Evolutionary conservation across 1,139 yeast species (phyloP).

Genomic region (Kodamaea suecica): DNA sequence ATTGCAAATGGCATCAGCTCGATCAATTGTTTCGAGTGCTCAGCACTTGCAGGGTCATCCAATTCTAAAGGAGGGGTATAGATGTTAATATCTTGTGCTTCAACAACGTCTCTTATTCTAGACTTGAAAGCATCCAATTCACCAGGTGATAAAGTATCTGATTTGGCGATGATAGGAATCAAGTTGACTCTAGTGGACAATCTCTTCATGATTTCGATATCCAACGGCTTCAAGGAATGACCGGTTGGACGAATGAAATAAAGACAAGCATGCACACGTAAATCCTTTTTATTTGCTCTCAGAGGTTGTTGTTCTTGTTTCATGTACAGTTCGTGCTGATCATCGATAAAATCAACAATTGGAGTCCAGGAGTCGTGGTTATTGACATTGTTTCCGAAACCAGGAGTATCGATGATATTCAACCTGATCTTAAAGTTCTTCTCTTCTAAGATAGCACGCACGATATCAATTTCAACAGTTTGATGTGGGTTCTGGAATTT

Average conservation of each 20-base stretch:
- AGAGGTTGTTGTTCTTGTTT: slow-evolving; percentile 95
- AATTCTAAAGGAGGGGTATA: slow-evolving; percentile 83
- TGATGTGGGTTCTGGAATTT: slow-evolving; percentile 63
- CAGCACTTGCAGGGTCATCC: slow-evolving; percentile 73
- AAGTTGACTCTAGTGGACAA: slow-evolving; percentile 85
- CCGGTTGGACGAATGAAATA: slow-evolving; percentile 97
- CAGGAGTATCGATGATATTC: slow-evolving; percentile 94
- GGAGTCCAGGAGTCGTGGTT: slow-evolving; percentile 94
- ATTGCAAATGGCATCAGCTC: slow-evolving; percentile 94
- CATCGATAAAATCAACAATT: slow-evolving; percentile 89
- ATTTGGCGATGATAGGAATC: slow-evolving; percentile 92
- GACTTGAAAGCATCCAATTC: slow-evolving; percentile 82
- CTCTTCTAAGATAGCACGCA: slow-evolving; percentile 90
- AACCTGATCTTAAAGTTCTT: slow-evolving; percentile 82
- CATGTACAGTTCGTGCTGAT: slow-evolving; percentile 93
- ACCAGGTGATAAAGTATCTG: slow-evolving; percentile 83
- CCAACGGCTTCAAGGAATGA: slow-evolving; percentile 89
- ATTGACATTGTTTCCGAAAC: slow-evolving; percentile 95
- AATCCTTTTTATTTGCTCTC: slow-evolving; percentile 67
- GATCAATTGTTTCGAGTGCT: slow-evolving; percentile 77
- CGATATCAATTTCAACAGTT: slow-evolving; percentile 88
- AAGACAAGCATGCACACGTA: slow-evolving; percentile 92
- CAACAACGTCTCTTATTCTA: slow-evolving; percentile 85
- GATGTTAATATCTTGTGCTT: slow-evolving; percentile 86
- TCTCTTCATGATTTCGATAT: slow-evolving; percentile 88